These are phyloP conservation scores for Phytophthora ramorum DNA, from an alignment of 352 stramenopile species.

Conservation along the genomic window DNA sequence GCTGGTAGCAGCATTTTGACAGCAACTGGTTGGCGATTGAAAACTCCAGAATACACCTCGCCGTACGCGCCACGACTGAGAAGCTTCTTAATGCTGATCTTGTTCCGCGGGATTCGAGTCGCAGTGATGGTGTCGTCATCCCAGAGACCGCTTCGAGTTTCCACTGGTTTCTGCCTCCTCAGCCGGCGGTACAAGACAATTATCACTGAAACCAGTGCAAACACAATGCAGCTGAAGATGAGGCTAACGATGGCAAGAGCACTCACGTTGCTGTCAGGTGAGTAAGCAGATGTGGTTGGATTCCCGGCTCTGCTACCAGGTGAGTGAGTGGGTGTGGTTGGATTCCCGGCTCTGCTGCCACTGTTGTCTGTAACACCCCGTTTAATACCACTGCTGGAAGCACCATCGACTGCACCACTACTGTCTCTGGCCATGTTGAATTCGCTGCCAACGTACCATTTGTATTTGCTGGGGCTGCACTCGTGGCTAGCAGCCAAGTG, in stretches of 20 bases:
- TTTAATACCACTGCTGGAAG: background rate
- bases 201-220: slow-evolving; percentile 9
- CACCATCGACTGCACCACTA: background rate
- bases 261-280: background rate
- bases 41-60: slow-evolving; percentile 42
- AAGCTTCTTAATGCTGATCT: slow-evolving; percentile 20
- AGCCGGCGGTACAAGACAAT: slow-evolving; percentile 11
- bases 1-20: slow-evolving; percentile 43
- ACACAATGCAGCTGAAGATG: slow-evolving; percentile 8
- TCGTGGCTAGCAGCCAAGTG: slow-evolving; percentile 3
- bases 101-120: slow-evolving; percentile 34
- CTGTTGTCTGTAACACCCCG: background rate
- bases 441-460: slow-evolving; percentile 18
- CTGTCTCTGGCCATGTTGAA: background rate
- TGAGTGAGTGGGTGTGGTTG: background rate
- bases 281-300: background rate
- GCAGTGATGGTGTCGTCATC: slow-evolving; percentile 35
- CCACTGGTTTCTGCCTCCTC: slow-evolving; percentile 3
- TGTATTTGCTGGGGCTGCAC: slow-evolving; percentile 18
- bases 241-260: slow-evolving; percentile 7
- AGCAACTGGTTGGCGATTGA: slow-evolving; percentile 32
- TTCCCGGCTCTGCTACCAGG: background rate
- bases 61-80: slow-evolving; percentile 41
- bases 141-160: slow-evolving; percentile 26
- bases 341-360: background rate